phyloP scores from a whole-genome alignment of 2,329 filamentous ascomycete genomes.

The Colletotrichum echinochloae region DNA sequence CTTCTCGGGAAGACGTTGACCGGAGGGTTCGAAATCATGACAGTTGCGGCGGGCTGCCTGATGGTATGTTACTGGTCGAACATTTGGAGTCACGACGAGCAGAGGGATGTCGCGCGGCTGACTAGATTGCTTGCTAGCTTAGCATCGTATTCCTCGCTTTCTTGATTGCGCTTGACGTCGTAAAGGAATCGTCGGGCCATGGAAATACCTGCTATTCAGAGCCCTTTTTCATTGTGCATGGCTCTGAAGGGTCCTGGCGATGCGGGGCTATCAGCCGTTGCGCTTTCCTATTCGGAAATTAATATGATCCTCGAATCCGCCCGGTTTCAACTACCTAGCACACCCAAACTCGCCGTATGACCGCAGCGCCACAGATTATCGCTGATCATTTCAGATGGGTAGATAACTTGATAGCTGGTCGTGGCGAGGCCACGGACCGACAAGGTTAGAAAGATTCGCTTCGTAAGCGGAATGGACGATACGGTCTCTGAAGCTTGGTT shows the following conservation, averaged over 20 bases:
- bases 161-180: constrained; percentile 38
- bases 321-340: background rate
- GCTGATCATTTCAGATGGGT: background rate
- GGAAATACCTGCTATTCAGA: no score
- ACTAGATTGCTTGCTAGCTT: constrained; percentile 8
- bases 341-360: background rate
- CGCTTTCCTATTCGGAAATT: background rate
- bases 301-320: background rate
- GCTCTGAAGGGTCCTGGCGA: no score
- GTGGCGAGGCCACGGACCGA: no score
- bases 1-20: constrained; percentile 48
- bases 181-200: constrained; percentile 24
- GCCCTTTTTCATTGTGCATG: background rate
- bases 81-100: no score
- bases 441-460: no score
- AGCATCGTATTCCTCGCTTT: constrained; percentile 34
- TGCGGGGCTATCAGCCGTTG: no score
- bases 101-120: background rate
- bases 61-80: constrained; percentile 30
- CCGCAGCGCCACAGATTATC: no score
- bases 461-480: background rate
- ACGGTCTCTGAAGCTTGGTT: background rate
- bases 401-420: background rate
- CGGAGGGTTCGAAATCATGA: constrained; percentile 48
- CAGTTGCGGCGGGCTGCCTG: constrained; percentile 31